Evolutionary conservation across 805 yeast species (phyloP), one percentile per base, ranked within the genome.

Genomic region (Candida incommunis): DNA sequence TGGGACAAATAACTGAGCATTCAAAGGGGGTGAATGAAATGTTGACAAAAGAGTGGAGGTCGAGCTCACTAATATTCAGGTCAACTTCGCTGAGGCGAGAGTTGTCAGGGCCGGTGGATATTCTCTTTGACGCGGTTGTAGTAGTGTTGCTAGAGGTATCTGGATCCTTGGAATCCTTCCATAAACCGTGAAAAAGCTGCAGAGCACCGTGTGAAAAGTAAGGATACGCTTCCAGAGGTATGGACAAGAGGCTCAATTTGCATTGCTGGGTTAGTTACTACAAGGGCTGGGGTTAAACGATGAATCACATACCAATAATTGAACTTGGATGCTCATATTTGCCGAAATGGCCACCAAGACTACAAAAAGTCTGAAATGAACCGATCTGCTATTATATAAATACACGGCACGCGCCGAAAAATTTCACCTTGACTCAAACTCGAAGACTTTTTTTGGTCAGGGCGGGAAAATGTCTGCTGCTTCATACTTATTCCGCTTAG

Each of bases 21-120:
- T 78, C 84, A n/a, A 63, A 57, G 0, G 80, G 80, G 0, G 82
- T 75, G 52, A 74, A 72, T 2, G 82, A 79, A 27, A 79, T 64
- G 54, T 76, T 82, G 53, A 76, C 72, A 55, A 79, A 77, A 25
- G 69, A 67, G 44, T 67, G 73, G 26, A 55, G 40, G 21, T 42
- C 42, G 7, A 31, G 20, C 7, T 13, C 48, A 15, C 42, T 47
- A 24, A 44, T 43, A 24, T 48, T 50, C 4, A 22, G 27, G n/a
- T 42, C 40, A 3, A 22, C 26, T 11, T 43, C 29, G 3, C 41
- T 37, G 9, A 23, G 34, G 15, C 35, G 35, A 15, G 35, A 37
- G 13, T 40, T 35, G 25, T 42, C 42, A 2, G 43, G 41, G 25
- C 29, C 37, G 40, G 42, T 23, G 23, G 42, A 29, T 13, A 13